Percentiles rank a stretch among this genome's conserved stretches.
These are phyloP conservation scores for Pholiota conissans DNA, from an alignment of 768 basidiomycete species.

Conservation along the genomic window DNA sequence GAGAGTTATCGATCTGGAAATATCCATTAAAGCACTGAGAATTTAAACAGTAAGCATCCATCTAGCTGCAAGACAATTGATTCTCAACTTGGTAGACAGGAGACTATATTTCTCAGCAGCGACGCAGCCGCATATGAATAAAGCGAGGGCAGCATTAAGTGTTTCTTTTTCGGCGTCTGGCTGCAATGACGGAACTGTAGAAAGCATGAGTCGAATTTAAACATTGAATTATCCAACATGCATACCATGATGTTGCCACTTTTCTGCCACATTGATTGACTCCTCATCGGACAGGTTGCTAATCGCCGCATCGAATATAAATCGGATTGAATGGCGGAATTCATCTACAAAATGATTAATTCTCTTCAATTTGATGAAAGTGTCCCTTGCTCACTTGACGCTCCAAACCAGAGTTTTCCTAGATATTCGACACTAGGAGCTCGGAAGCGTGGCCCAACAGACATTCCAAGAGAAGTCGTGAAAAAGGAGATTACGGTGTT, in stretches of 20 bases:
- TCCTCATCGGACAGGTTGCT: constrained; percentile 68
- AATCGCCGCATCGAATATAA: constrained; percentile 77
- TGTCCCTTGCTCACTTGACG: constrained; percentile 51
- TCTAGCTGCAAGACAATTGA: not conserved
- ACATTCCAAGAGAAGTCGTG: constrained; percentile 63
- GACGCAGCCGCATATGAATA: constrained; percentile 82
- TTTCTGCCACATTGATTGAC: constrained; percentile 54
- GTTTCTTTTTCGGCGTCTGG: constrained; percentile 61
- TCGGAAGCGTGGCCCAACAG: constrained; percentile 60
- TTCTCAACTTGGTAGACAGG: constrained; percentile 64
- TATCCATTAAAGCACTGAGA: constrained; percentile 73
- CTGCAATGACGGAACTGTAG: constrained; percentile 60
- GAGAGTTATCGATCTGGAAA: constrained; percentile 77
- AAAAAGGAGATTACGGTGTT: constrained; percentile 82
- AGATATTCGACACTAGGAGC: constrained; percentile 73
- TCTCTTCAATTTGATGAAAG: not conserved
- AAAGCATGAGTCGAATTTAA: not conserved
- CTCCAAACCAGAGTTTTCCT: constrained; percentile 74
- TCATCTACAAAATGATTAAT: constrained; percentile 48
- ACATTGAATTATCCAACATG: not conserved
- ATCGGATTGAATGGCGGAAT: constrained; percentile 71
- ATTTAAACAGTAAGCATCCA: constrained; percentile 1
- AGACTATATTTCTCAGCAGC: constrained; percentile 79
- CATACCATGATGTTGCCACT: constrained; percentile 64
- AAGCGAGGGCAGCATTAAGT: constrained; percentile 59